Conservation (phyloP, 2,329 filamentous ascomycete genomes). For the Aspergillus niger region DNA sequence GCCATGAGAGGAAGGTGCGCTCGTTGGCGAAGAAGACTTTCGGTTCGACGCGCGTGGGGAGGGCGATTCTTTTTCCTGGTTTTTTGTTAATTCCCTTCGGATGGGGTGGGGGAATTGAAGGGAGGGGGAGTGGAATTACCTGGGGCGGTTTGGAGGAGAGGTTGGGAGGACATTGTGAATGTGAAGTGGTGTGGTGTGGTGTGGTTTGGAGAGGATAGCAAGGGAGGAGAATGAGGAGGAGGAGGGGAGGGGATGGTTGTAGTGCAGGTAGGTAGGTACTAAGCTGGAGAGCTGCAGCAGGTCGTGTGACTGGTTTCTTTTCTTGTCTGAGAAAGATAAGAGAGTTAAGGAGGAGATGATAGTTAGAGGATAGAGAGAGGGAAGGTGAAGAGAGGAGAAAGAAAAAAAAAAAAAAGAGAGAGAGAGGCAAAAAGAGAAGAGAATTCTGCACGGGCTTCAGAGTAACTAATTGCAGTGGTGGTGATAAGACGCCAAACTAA, state of each 20-base stretch:
- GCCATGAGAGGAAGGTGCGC: constrained; percentile 97
- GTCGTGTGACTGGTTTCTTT: too few relatives aligned
- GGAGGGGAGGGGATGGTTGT: background rate
- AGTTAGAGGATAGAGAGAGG: background rate
- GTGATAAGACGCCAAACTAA: too few relatives aligned
- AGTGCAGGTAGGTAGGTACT: too few relatives aligned
- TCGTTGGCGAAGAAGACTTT: constrained; percentile 99
- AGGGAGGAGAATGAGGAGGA: background rate
- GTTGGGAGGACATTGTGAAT: constrained; percentile 82
- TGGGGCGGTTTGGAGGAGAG: constrained; percentile 89
- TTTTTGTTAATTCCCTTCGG: constrained; percentile 11
- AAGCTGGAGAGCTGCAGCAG: too few relatives aligned
- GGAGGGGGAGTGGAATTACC: constrained; percentile 56
- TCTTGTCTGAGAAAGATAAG: background rate
- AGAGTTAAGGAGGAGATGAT: background rate
- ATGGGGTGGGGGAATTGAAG: background rate
- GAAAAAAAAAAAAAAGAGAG: background rate
- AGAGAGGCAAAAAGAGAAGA: background rate
- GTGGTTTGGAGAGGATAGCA: background rate
- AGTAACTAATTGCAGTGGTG: too few relatives aligned
- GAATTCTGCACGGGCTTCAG: background rate
- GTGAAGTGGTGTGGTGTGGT: background rate
- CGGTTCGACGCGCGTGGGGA: constrained; percentile 95
- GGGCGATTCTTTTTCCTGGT: constrained; percentile 93
- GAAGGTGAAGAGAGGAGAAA: background rate